phyloP scores from a whole-genome alignment of 768 basidiomycete genomes.

The Strobilomyces dryophilus region DNA sequence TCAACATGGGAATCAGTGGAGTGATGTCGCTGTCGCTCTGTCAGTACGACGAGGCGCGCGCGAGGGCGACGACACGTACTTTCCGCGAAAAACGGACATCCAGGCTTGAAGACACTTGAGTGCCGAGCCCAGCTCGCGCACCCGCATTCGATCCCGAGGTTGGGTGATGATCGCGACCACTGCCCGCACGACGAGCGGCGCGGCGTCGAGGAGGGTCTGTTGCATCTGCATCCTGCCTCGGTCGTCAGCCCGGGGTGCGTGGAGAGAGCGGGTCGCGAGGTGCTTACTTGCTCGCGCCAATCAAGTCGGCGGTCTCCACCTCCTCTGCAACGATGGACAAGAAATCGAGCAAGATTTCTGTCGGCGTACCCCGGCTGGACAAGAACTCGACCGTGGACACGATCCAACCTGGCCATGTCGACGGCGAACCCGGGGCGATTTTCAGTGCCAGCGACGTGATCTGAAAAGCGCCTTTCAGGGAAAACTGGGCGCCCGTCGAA shows the following conservation, averaged over 20 bases:
- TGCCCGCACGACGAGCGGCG: conserved; percentile 67
- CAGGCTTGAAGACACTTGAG: conserved; percentile 81
- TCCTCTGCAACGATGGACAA: conserved; percentile 85
- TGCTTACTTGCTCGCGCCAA: conserved; percentile 67
- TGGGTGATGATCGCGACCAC: conserved; percentile 54
- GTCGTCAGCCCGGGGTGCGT: conserved; percentile 4
- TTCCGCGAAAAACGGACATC: conserved; percentile 65
- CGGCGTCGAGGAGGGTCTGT: conserved; percentile 61
- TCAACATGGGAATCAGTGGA: conserved; percentile 62
- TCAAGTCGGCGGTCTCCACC: conserved; percentile 66
- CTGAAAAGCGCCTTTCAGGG: conserved; percentile 31
- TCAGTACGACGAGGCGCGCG: neutral
- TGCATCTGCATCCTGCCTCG: conserved; percentile 54
- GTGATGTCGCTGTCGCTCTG: conserved; percentile 55
- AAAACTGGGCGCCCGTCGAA: neutral
- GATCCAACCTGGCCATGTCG: conserved; percentile 77
- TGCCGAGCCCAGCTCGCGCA: conserved; percentile 58
- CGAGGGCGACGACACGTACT: conserved; percentile 41
- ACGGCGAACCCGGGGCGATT: conserved; percentile 53
- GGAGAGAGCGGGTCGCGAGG: conserved; percentile 9
- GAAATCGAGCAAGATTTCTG: conserved; percentile 67
- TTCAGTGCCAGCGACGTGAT: conserved; percentile 69
- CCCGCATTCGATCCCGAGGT: conserved; percentile 28
- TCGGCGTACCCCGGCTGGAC: conserved; percentile 52
- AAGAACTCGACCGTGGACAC: conserved; percentile 58